phyloP scores from a whole-genome alignment of 2,329 filamentous ascomycete species.

The Diplodia intermedia region DNA sequence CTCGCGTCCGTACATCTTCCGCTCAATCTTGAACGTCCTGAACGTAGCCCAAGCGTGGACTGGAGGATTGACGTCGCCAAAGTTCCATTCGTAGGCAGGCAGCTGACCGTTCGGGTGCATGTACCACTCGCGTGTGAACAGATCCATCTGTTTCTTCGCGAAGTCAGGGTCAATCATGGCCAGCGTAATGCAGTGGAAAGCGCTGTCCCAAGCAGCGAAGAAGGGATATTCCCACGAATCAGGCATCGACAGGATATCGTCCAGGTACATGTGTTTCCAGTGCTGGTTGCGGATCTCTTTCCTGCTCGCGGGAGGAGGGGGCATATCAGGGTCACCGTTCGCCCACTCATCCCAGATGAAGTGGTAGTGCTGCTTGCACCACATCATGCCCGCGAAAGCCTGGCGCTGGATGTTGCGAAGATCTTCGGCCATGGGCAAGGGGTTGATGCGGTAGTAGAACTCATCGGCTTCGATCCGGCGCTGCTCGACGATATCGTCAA shows the following conservation, averaged over 20 bases:
- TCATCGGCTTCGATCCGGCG: conserved; percentile 91
- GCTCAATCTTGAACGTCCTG: conserved; percentile 96
- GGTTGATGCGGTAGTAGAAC: conserved; percentile 93
- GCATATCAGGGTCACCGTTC: conserved; percentile 87
- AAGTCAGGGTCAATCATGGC: conserved; percentile 98
- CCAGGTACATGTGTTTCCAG: conserved; percentile 94
- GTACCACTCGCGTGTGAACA: conserved; percentile 98
- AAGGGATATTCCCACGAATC: conserved; percentile 99
- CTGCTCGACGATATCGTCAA: conserved; percentile 88
- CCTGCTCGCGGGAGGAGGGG: conserved; percentile 79
- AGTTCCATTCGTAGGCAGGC: conserved; percentile 96
- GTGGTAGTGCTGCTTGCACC: conserved; percentile 96
- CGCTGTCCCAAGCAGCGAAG: conserved; percentile 96
- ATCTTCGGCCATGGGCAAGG: conserved; percentile 91
- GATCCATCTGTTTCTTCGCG: conserved; percentile 95
- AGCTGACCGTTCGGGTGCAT: conserved; percentile 97
- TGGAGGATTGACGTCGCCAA: conserved; percentile 94
- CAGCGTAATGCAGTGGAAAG: conserved; percentile 94
- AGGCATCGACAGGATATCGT: conserved; percentile 96
- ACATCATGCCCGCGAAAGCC: conserved; percentile 95
- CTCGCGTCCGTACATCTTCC: conserved; percentile 93
- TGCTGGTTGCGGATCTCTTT: conserved; percentile 84
- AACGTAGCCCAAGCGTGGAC: conserved; percentile 97
- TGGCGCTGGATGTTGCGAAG: conserved; percentile 94
- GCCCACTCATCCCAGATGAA: conserved; percentile 99